These are phyloP conservation scores for Kokia cookei DNA, from an alignment of 441 rosid genomes.

Conservation along the genomic window DNA sequence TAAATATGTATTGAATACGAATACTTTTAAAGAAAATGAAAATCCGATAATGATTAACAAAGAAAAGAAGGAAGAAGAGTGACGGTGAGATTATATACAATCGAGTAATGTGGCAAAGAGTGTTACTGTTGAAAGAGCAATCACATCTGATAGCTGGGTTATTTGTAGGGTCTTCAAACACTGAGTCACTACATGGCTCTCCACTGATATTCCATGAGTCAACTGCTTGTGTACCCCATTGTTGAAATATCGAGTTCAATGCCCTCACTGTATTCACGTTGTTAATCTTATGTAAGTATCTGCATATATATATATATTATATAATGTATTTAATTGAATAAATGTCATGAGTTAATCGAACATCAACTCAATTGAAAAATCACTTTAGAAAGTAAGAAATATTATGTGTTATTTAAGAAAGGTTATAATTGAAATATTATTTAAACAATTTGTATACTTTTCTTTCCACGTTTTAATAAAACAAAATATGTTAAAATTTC, in stretches of 20 bases:
- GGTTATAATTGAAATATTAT: no score
- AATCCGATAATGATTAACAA: not conserved
- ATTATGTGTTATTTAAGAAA: no score
- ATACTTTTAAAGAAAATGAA: not conserved
- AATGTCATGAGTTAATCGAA: not conserved
- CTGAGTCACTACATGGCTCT: conserved; percentile 24
- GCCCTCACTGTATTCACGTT: conserved; percentile 17
- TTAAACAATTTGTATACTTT: no score
- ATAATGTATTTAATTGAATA: no score
- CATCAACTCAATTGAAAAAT: no score
- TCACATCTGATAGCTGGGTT: conserved; percentile 47
- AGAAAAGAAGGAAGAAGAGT: not conserved
- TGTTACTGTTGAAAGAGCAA: conserved; percentile 22
- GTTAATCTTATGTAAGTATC: not conserved
- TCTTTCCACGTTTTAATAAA: no score
- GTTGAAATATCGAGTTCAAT: conserved; percentile 34
- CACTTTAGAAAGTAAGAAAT: no score
- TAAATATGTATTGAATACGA: no score
- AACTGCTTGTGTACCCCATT: conserved; percentile 28
- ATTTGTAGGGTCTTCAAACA: not conserved
- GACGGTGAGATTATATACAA: conserved; percentile 19
- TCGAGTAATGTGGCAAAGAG: conserved; percentile 46
- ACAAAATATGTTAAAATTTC: no score
- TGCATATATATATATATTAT: no score
- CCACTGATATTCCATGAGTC: conserved; percentile 25